Evolutionary conservation across 148 eudicot genomes (phyloP).

Genomic region (Amaranthus cruentus): DNA sequence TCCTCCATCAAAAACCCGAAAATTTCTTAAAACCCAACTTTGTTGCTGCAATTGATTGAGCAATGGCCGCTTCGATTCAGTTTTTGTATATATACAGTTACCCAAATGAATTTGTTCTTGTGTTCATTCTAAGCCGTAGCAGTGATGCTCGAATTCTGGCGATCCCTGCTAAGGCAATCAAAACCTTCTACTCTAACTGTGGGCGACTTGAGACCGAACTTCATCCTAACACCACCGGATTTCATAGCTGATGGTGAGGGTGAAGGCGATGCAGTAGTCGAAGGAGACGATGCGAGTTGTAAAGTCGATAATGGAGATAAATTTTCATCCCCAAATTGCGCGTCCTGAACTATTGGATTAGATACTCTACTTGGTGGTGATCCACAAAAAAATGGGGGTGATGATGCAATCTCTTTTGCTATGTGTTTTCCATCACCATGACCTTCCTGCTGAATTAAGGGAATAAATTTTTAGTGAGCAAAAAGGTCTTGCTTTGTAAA

Average conservation of each 20-base stretch:
- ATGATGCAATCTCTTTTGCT: constrained; percentile 28
- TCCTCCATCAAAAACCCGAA: constrained; percentile 20
- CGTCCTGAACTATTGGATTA: constrained; percentile 51
- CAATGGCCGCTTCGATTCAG: constrained; percentile 16
- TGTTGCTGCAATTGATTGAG: constrained; percentile 14
- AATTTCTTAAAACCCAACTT: neutral
- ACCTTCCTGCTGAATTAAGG: constrained; percentile 31
- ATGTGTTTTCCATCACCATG: constrained; percentile 30
- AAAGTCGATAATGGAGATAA: constrained; percentile 34
- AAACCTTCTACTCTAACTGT: constrained; percentile 63
- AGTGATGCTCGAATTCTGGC: constrained; percentile 46
- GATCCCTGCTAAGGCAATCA: constrained; percentile 52
- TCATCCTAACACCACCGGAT: constrained; percentile 44
- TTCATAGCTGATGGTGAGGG: constrained; percentile 40
- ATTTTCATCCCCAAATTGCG: constrained; percentile 37
- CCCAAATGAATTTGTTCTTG: constrained; percentile 25
- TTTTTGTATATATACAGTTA: constrained; percentile 36
- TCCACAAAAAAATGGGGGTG: constrained; percentile 53
- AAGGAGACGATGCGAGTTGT: constrained; percentile 32
- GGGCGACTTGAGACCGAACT: constrained; percentile 50
- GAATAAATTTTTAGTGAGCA: neutral
- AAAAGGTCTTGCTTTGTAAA: too few relatives aligned
- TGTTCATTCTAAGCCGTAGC: constrained; percentile 35
- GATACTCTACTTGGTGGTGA: constrained; percentile 55
- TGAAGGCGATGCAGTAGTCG: constrained; percentile 33